These are phyloP conservation scores for Ophiocordyceps robertsii DNA, from an alignment of 2,329 filamentous ascomycete genomes.

Conservation along the genomic window DNA sequence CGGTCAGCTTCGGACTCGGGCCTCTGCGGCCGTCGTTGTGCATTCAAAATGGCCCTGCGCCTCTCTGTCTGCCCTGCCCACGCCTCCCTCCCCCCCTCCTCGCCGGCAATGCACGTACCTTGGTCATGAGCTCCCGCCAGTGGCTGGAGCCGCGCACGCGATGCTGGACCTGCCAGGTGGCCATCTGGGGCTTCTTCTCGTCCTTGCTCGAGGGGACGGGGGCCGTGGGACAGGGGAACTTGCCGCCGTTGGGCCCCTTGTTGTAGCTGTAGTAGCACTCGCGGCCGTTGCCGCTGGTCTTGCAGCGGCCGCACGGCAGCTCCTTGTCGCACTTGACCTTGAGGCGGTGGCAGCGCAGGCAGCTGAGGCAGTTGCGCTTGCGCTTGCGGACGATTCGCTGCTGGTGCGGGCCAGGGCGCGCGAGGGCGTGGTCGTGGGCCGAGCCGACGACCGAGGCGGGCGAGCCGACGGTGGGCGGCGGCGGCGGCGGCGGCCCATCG, in stretches of 20 bases:
- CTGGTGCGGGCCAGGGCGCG: background rate
- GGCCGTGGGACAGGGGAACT: conserved; percentile 17
- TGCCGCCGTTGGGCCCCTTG: conserved; percentile 21
- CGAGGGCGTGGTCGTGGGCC: background rate
- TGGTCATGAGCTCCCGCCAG: conserved; percentile 22
- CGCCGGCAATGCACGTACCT: no score
- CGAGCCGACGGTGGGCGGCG: background rate
- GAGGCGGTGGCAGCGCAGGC: conserved; percentile 20
- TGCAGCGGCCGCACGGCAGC: conserved; percentile 20
- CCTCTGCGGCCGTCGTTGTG: no score
- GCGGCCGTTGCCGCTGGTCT: conserved; percentile 18
- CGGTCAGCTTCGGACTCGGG: background rate
- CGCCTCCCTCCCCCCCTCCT: no score
- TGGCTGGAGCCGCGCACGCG: conserved; percentile 21
- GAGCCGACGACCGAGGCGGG: background rate
- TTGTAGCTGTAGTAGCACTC: conserved; percentile 24
- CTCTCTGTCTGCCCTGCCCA: no score
- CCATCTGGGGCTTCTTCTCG: conserved; percentile 14
- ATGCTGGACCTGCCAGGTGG: conserved; percentile 19
- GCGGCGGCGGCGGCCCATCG: background rate
- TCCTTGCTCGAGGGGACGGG: conserved; percentile 11
- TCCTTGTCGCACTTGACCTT: conserved; percentile 25
- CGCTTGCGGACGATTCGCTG: conserved; percentile 18
- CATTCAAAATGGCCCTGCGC: no score
- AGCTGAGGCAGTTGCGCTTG: conserved; percentile 22